phyloP scores from a whole-genome alignment of 2,329 filamentous ascomycete species.

The Xylaria sp. region DNA sequence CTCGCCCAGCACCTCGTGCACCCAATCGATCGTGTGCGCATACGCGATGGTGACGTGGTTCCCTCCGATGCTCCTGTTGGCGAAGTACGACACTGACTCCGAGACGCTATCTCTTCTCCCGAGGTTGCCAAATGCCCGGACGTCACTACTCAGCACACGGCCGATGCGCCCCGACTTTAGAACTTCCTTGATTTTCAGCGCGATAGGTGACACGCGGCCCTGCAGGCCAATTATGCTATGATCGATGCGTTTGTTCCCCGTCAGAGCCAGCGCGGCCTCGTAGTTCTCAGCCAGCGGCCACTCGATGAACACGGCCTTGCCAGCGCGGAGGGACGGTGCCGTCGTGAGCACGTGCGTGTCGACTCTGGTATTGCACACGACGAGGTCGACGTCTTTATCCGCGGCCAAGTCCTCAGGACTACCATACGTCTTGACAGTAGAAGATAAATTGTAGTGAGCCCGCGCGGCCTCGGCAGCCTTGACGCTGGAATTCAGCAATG shows the following conservation, averaged over 20 bases:
- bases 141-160: conserved; percentile 62
- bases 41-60: conserved; percentile 43
- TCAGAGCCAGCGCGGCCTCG: conserved; percentile 56
- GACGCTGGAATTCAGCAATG: conserved; percentile 62
- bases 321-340: conserved; percentile 60
- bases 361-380: conserved; percentile 65
- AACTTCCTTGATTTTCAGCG: conserved; percentile 58
- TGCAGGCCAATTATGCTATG: conserved; percentile 63
- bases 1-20: conserved; percentile 60
- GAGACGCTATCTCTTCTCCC: conserved; percentile 50
- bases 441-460: conserved; percentile 54
- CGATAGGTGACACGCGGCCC: conserved; percentile 58
- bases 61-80: conserved; percentile 55
- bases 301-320: conserved; percentile 66
- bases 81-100: conserved; percentile 59
- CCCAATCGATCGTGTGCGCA: conserved; percentile 55
- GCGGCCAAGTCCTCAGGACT: conserved; percentile 60
- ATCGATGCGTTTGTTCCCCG: conserved; percentile 48
- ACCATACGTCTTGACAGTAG: conserved; percentile 61
- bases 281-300: conserved; percentile 66
- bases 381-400: conserved; percentile 63
- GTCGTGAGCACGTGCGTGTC: conserved; percentile 62
- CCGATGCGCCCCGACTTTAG: conserved; percentile 61
- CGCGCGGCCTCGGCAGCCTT: conserved; percentile 59
- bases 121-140: conserved; percentile 54